Base-by-base conservation (phyloP, 495 filamentous ascomycete genomes). In the Penicillium cinerascens region DNA sequence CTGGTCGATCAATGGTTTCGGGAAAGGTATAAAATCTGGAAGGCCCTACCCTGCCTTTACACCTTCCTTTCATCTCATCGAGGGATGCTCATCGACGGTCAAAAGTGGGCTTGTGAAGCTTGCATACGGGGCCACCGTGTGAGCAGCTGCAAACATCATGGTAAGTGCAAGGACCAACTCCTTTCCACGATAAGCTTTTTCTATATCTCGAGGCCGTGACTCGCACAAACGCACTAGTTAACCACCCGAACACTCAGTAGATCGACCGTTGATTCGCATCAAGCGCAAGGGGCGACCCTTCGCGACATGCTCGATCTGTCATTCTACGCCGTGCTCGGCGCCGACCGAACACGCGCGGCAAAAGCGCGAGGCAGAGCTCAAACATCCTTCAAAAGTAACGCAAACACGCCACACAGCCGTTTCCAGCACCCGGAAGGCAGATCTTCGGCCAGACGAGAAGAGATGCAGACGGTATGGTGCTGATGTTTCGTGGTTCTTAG, bases 241-340 rank as follows among this genome's bases (percentile, higher is more conserved):
- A 43, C 27, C 4, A 40, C 13, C 37, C 25, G 36, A 35, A 44
- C 35, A 54, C 55, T 9, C n/a, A 2, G 20, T 17, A 96, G 93
- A 97, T 73, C 88, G 93, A 61, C 88, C 88, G 54, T 82, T 98
- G 45, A 85, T 87, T 60, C 91, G 90, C 70, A 96, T 97, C 78
- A 92, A 93, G 76, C 92, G 95, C 70, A 97, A 98, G 64, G 93
- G 93, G 62, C 87, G 93, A 50, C 93, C 93, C 42, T 92, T 97
- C 55, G 92, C 92, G 58, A 92, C 96, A 82, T 98, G 93, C 70
- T 82, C 88, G 54, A 87, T 97, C 70, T 98, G 93, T 73, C 86
- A 92, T 61, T 86, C 90, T 65, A 83, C 86, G 21, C 88, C 93
- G 63, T 91, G 93, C 76, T 91, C 91, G 71, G 88, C 89, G 54